Conservation (phyloP, 768 basidiomycete genomes). For the Symmetrospora coprosmae region DNA sequence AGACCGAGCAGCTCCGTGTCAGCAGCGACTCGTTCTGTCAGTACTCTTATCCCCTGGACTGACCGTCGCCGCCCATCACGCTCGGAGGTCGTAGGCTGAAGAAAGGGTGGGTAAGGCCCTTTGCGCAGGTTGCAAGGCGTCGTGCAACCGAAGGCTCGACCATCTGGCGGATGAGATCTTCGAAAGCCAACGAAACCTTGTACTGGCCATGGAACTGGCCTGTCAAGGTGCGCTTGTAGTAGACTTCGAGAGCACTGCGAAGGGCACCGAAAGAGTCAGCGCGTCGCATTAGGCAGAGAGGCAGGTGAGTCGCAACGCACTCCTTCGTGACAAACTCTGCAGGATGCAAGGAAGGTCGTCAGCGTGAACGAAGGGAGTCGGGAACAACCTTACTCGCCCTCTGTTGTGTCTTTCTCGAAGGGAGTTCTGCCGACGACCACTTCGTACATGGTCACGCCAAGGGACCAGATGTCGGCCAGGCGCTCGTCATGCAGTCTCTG, state of each 20-base stretch:
- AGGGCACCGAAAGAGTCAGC: background rate
- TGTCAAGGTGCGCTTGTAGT: slow-evolving; percentile 46
- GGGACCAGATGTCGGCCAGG: slow-evolving; percentile 51
- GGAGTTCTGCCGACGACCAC: slow-evolving; percentile 83
- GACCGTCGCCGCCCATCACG: background rate
- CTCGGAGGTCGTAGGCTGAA: slow-evolving; percentile 9
- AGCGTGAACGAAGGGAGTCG: background rate
- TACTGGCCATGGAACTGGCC: slow-evolving; percentile 26
- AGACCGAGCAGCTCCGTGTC: no score
- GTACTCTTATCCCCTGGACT: no score
- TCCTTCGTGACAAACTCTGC: slow-evolving; percentile 44
- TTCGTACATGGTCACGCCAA: slow-evolving; percentile 69
- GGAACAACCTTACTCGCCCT: background rate
- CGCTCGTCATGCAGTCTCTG: slow-evolving; percentile 85
- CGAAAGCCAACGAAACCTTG: slow-evolving; percentile 24
- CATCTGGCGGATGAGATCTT: slow-evolving; percentile 28
- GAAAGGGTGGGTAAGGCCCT: slow-evolving; percentile 27
- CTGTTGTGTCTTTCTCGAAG: slow-evolving; percentile 42
- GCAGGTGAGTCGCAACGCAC: slow-evolving; percentile 52
- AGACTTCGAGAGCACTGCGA: slow-evolving; percentile 54
- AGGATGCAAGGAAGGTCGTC: background rate
- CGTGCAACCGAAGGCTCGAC: slow-evolving; percentile 20
- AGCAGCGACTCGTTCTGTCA: no score
- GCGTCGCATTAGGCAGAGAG: background rate
- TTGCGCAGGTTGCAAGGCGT: slow-evolving; percentile 23